Conservation (phyloP, 2,329 filamentous ascomycete species). For the Neonectria neomacrospora region DNA sequence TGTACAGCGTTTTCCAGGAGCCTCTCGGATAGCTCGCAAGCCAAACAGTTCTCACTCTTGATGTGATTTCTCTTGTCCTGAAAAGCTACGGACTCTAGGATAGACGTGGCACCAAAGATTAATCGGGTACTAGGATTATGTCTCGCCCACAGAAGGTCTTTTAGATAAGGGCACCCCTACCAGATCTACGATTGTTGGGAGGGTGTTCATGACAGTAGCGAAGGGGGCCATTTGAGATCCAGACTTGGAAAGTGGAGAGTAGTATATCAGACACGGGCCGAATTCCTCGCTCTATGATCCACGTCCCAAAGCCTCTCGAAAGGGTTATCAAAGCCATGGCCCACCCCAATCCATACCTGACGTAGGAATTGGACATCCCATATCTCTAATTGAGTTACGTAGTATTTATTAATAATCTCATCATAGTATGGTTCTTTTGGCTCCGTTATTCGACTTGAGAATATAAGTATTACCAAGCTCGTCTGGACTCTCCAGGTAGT, state of each 20-base stretch:
- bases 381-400: constrained; percentile 61
- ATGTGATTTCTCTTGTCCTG: constrained; percentile 59
- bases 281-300: constrained; percentile 18
- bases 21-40: constrained; percentile 61
- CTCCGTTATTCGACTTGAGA: constrained; percentile 63
- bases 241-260: constrained; percentile 53
- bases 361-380: constrained; percentile 67
- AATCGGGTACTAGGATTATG: constrained; percentile 61
- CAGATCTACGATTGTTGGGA: constrained; percentile 58
- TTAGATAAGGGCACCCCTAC: constrained; percentile 54
- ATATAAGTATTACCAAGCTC: constrained; percentile 16
- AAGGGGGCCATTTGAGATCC: constrained; percentile 44
- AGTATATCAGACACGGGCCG: constrained; percentile 35
- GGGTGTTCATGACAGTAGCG: constrained; percentile 60
- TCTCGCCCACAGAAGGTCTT: constrained; percentile 54
- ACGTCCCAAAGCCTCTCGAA: constrained; percentile 53
- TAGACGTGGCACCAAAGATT: constrained; percentile 25
- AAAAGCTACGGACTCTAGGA: constrained; percentile 52
- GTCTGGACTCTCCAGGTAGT: constrained; percentile 46
- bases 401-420: constrained; percentile 66
- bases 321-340: constrained; percentile 57
- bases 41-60: constrained; percentile 67
- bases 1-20: constrained; percentile 67
- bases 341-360: constrained; percentile 64
- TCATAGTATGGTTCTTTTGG: constrained; percentile 67